Evolutionary conservation across 148 eudicot genomes (phyloP), one percentile per base, ranked within the genome.

Genomic region (Dysphania ambrosioides): DNA sequence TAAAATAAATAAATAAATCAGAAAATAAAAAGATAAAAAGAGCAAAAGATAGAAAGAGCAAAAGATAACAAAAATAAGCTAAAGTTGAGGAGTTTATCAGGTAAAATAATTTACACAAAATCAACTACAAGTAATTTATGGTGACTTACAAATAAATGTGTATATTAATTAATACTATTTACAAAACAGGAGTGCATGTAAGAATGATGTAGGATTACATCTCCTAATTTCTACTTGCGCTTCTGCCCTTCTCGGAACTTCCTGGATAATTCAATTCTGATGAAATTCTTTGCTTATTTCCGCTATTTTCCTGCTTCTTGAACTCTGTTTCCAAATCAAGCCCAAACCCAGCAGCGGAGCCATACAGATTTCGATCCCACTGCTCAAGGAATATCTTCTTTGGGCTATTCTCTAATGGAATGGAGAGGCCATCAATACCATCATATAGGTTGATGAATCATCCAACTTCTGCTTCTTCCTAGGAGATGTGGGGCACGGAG

Each of bases 381-480:
- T 81, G 79, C 51, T 74, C 65, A 7, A 40, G 58, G 16, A 75
- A 73, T 3, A 70, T 71, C 66, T 44, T 78, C 67, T 66, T 75
- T 56, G 76, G 75, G 63, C 75, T 78, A 0, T 55, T 71, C 57
- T 74, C 79, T 8, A 59, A 70, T 8, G 72, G 75, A 63, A 23
- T 63, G 0, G 79, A 24, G 19, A 70, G 16, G 31, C 72, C 69
- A 75, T 61, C 56, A 5, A 62, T 35, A 32, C 42, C n/a, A n/a
- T n/a, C n/a, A n/a, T 73, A 71, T 69, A 34, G 12, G 77, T 40
- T 24, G 84, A 78, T 26, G 74, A 71, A 41, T 68, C 77, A 15
- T 80, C 79, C 42, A 87, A 49, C 68, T 87, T 87, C 38, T 80
- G 87, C 83, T 89, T 89, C 75, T 89, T 89, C 11, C 78, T 74